phyloP scores from a whole-genome alignment of 2,329 filamentous ascomycete species.

The Fusarium graminum region DNA sequence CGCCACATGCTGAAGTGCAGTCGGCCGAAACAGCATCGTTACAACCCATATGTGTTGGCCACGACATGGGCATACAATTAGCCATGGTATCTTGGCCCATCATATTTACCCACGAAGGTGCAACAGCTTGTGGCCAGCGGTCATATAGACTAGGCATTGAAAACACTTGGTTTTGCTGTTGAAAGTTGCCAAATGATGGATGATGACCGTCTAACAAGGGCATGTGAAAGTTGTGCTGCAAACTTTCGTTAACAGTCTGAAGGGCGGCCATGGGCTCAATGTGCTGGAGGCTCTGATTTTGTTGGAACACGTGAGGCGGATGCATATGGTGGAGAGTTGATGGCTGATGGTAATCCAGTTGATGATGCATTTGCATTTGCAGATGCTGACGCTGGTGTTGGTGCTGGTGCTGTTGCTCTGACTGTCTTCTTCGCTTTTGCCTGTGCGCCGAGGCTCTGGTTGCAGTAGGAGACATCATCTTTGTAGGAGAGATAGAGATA shows the following conservation, averaged over 20 bases:
- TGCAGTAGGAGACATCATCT: slow-evolving; percentile 21
- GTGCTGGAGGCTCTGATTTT: slow-evolving; percentile 32
- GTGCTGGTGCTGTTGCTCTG: slow-evolving; percentile 25
- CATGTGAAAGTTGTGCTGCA: slow-evolving; percentile 39
- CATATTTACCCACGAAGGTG: slow-evolving; percentile 38
- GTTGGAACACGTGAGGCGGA: slow-evolving; percentile 28
- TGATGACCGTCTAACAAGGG: slow-evolving; percentile 24
- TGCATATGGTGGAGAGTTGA: slow-evolving; percentile 35
- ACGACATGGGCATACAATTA: slow-evolving; percentile 36
- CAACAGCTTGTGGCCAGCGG: slow-evolving; percentile 25
- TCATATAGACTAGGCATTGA: slow-evolving; percentile 19
- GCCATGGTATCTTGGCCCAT: slow-evolving; percentile 28
- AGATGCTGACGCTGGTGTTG: slow-evolving; percentile 5
- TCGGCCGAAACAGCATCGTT: slow-evolving; percentile 52
- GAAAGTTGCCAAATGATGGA: slow-evolving; percentile 33
- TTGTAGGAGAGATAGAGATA: slow-evolving; percentile 25
- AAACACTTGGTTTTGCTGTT: slow-evolving; percentile 34
- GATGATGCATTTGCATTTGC: background rate
- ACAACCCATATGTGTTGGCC: slow-evolving; percentile 40
- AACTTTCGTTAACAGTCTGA: slow-evolving; percentile 39
- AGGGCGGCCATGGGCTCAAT: slow-evolving; percentile 43
- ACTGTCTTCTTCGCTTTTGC: slow-evolving; percentile 39
- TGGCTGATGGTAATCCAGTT: slow-evolving; percentile 30
- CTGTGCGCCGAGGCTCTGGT: slow-evolving; percentile 32
- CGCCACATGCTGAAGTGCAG: slow-evolving; percentile 54